These are phyloP conservation scores for Coemansia sp. DNA, from an alignment of 192 early-diverging fungal species.

Conservation along the genomic window DNA sequence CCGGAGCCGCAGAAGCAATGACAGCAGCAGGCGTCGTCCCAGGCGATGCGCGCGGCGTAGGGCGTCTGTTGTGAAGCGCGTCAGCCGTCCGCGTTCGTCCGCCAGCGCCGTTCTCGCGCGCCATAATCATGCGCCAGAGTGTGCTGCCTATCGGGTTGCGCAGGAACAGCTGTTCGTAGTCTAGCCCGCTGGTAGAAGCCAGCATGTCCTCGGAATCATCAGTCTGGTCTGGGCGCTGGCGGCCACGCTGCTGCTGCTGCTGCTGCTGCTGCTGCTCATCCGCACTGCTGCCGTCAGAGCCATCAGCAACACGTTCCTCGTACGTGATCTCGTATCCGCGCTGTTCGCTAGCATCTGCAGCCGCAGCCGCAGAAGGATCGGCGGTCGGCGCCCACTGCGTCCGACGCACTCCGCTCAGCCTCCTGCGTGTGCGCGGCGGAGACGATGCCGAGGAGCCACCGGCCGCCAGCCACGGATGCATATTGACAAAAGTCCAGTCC, in stretches of 20 bases:
- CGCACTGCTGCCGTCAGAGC: neutral
- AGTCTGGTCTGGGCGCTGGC: neutral
- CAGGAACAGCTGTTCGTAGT: neutral
- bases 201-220: neutral
- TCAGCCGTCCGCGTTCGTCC: neutral
- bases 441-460: neutral
- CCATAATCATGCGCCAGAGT: slow-evolving; percentile 1
- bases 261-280: neutral
- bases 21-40: neutral
- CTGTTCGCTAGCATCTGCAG: neutral
- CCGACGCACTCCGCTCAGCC: slow-evolving; percentile 1
- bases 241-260: no score
- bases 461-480: slow-evolving; percentile 4
- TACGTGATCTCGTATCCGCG: slow-evolving; percentile 3
- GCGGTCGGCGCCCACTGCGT: neutral
- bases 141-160: neutral
- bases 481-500: slow-evolving; percentile 34
- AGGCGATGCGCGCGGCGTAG: neutral
- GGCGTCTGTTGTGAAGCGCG: neutral
- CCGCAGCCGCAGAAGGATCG: neutral
- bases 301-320: neutral
- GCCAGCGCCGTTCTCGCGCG: neutral
- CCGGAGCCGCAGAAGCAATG: neutral
- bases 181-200: neutral
- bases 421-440: slow-evolving; percentile 5